These are phyloP conservation scores for Sequoia sempervirens DNA, from an alignment of 75 land plant species.

Conservation along the genomic window DNA sequence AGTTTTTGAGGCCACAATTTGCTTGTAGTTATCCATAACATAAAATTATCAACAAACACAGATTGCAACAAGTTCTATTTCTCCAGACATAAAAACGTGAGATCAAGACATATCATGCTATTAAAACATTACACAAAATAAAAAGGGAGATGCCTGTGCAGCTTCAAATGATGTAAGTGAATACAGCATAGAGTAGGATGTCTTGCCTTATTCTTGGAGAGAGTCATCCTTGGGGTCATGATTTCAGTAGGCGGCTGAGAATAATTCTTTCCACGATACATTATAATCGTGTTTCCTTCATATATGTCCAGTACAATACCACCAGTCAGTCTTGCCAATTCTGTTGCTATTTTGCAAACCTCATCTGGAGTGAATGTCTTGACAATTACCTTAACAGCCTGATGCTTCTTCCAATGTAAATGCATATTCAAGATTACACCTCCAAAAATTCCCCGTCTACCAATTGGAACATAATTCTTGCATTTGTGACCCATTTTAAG, in stretches of 20 bases:
- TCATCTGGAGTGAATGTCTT: conserved; percentile 75
- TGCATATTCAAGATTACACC: conserved; percentile 89
- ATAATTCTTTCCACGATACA: conserved; percentile 87
- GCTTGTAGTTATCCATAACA: not conserved
- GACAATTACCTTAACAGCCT: conserved; percentile 64
- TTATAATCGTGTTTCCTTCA: conserved; percentile 72
- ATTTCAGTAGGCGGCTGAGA: conserved; percentile 70
- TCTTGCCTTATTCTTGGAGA: conserved; percentile 66
- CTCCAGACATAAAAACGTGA: not conserved
- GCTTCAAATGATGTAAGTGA: not conserved
- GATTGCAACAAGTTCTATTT: not conserved
- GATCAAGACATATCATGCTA: not conserved
- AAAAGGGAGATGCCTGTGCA: not conserved
- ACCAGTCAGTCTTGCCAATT: conserved; percentile 73
- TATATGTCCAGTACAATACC: conserved; percentile 79
- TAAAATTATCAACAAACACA: not conserved
- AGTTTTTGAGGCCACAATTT: not conserved
- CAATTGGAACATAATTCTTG: conserved; percentile 82
- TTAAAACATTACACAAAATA: not conserved
- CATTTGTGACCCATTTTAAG: conserved; percentile 71
- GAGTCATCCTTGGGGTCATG: conserved; percentile 69
- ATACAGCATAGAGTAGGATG: not conserved
- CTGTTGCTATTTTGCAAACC: conserved; percentile 66
- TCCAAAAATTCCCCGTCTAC: conserved; percentile 70
- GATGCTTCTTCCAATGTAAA: conserved; percentile 91